A percentile compares a stretch with the other conserved stretches of the same genome.
These are phyloP conservation scores for Verbena officinalis DNA, from an alignment of 257 asterid genomes.

Conservation along the genomic window DNA sequence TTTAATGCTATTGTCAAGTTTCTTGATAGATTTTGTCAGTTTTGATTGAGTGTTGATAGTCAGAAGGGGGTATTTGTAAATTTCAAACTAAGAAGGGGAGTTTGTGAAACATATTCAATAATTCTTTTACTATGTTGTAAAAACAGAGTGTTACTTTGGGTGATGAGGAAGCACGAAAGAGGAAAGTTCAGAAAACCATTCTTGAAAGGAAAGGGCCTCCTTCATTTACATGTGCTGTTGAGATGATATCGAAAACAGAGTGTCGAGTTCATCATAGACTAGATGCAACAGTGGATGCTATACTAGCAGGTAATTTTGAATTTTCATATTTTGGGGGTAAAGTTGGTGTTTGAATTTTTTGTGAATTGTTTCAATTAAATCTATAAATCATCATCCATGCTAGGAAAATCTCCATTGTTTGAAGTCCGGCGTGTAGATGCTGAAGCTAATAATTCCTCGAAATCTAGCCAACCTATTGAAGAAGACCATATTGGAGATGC, in stretches of 20 bases:
- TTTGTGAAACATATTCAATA: neutral
- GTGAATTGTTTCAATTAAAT: too few species aligned
- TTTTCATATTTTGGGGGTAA: neutral
- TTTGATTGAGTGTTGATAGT: too few species aligned
- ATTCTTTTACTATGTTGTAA: slow-evolving; percentile 21
- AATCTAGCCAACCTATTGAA: slow-evolving; percentile 31
- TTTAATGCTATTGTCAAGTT: too few species aligned
- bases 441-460: slow-evolving; percentile 39
- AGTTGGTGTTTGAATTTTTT: too few species aligned
- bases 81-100: too few species aligned
- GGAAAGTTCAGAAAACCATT: slow-evolving; percentile 97
- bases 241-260: slow-evolving; percentile 88
- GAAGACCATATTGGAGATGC: slow-evolving; percentile 30
- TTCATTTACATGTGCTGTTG: slow-evolving; percentile 89
- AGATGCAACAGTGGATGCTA: slow-evolving; percentile 89
- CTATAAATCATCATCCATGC: slow-evolving; percentile 15
- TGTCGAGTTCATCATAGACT: slow-evolving; percentile 91
- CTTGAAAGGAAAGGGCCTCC: slow-evolving; percentile 99
- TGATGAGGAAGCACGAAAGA: slow-evolving; percentile 97
- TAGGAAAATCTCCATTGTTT: slow-evolving; percentile 84
- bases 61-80: too few species aligned
- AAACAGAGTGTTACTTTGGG: slow-evolving; percentile 96
- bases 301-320: slow-evolving; percentile 66
- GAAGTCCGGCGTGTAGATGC: slow-evolving; percentile 65
- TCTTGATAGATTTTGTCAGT: too few species aligned